A percentile compares a stretch with the other conserved stretches of the same genome.
Evolutionary conservation across 306 rosid genomes (phyloP).

Genomic region (Malus fusca): DNA sequence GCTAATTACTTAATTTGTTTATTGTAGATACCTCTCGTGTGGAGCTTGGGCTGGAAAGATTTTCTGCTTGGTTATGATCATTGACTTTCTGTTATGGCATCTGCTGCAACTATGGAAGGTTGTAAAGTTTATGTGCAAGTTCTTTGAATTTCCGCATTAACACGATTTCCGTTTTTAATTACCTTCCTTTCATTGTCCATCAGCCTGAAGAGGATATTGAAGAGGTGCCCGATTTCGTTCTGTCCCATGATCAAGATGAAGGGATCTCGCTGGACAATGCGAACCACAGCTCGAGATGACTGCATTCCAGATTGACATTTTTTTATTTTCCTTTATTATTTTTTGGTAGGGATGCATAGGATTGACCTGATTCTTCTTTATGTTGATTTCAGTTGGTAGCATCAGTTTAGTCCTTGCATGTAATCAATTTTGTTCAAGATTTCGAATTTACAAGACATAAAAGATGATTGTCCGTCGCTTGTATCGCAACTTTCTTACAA

Average conservation of each 20-base stretch:
- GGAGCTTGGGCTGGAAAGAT: conserved; percentile 93
- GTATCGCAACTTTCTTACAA: background rate
- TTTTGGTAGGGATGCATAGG: background rate
- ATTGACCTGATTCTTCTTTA: background rate
- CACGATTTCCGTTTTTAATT: background rate
- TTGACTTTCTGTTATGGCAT: conserved; percentile 71
- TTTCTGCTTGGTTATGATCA: conserved; percentile 79
- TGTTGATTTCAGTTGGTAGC: background rate
- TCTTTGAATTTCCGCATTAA: background rate
- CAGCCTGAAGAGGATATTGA: conserved; percentile 67
- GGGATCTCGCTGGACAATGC: background rate
- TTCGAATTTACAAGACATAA: background rate
- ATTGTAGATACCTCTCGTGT: conserved; percentile 60
- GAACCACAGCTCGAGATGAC: background rate
- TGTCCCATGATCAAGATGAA: conserved; percentile 27
- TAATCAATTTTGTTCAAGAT: background rate
- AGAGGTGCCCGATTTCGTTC: conserved; percentile 46
- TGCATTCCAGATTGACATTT: background rate
- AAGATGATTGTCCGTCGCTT: background rate
- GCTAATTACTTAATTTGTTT: conserved; percentile 19
- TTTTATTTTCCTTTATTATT: too few species aligned
- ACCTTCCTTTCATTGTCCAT: conserved; percentile 6
- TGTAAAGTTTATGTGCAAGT: conserved; percentile 5
- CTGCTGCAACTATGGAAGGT: conserved; percentile 70
- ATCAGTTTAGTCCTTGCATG: background rate